Base-by-base conservation (phyloP, 2,329 filamentous ascomycete genomes). In the Macroventuria anomochaeta region DNA sequence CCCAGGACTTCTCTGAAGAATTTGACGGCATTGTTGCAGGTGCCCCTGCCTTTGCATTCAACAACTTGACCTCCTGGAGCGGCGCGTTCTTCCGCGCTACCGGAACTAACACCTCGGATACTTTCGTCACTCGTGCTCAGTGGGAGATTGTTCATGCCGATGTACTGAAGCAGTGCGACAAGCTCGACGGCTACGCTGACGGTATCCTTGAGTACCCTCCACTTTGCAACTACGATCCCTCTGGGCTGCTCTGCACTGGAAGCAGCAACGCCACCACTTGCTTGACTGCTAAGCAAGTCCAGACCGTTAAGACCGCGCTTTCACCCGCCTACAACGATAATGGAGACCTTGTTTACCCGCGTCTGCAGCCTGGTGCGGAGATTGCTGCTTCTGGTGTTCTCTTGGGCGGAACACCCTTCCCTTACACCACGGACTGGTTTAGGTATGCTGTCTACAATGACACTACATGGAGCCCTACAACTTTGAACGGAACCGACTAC, bases 281-380 rank as follows among this genome's bases (percentile, higher is more conserved):
- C 61, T 72, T 84, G 32, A 81, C 74, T 1, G 53, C 65, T 10
- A 67, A 66, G 0, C 80, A 83, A 64, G 72, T 77, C 34, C 57
- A 71, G 7, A 79, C 76, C 0, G 78, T 83, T 12, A 69, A 75
- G 32, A 59, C 74, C 1, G 71, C 79, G 13, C 80, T 77, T 62
- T 68, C 69, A 11, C 76, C 77, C 32, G 74, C 81, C 26, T 71
- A 75, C 57, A 71, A 76, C 49, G 69, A 67, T 5, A 65, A 77
- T 31, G 80, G 80, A 37, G 69, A 72, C 4, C 65, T 83, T 1
- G 73, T 82, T 13, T 83, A 79, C 62, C 81, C 81, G 2, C 73
- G 77, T n/a, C 76, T 83, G 64, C 76, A 81, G 42, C 80, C 79
- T 6, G 81, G 81, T 13, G 74, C 75, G 12, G 78, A 81, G 58